Conservation (phyloP, 768 basidiomycete genomes). For the Termitomyces sp. region DNA sequence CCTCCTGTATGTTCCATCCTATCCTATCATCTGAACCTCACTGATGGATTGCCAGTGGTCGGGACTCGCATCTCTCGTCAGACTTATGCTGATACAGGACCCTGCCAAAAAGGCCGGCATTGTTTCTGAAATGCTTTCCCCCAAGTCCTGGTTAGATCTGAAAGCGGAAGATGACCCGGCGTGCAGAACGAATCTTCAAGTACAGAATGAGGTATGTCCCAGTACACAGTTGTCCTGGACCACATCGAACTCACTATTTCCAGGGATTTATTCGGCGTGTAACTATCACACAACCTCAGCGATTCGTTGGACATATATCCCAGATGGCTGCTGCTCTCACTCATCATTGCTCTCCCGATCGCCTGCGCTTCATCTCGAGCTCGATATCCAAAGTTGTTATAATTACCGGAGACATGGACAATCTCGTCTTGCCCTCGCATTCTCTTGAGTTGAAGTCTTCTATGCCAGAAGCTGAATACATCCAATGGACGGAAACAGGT, state of each 20-base stretch:
- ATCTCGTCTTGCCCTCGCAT: conserved; percentile 46
- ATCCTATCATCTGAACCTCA: neutral
- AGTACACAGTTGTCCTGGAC: neutral
- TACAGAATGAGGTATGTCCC: conserved; percentile 45
- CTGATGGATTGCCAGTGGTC: conserved; percentile 27
- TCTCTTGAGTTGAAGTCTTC: conserved; percentile 43
- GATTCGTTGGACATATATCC: conserved; percentile 54
- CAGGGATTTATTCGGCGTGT: conserved; percentile 45
- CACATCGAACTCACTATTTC: neutral
- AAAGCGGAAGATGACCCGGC: conserved; percentile 45
- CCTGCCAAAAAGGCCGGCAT: conserved; percentile 41
- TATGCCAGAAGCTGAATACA: conserved; percentile 58
- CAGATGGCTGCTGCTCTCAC: conserved; percentile 68
- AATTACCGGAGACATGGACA: conserved; percentile 65
- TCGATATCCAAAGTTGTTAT: conserved; percentile 61
- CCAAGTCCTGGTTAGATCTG: conserved; percentile 53
- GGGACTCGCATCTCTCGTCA: conserved; percentile 29
- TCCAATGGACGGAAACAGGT: conserved; percentile 57
- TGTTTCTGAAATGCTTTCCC: conserved; percentile 54
- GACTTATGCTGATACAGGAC: conserved; percentile 38
- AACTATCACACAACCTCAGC: conserved; percentile 50
- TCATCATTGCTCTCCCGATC: conserved; percentile 48
- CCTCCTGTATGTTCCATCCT: conserved; percentile 44
- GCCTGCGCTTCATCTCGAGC: conserved; percentile 41
- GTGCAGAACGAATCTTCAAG: conserved; percentile 58